Conservation (phyloP, 352 stramenopile species). For the Globisporangium acanthophoron region DNA sequence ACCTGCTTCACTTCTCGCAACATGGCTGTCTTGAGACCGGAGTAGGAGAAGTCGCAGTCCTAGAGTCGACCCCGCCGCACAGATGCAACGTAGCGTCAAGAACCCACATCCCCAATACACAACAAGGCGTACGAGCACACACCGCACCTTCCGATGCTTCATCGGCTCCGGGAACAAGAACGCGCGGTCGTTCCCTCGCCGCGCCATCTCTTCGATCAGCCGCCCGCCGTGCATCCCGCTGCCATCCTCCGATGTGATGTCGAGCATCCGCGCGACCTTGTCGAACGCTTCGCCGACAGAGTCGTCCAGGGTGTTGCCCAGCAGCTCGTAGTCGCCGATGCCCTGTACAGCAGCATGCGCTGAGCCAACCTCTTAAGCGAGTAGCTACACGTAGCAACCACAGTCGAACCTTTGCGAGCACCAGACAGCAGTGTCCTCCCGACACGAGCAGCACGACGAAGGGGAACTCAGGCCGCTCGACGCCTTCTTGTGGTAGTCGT, state of each 20-base stretch:
- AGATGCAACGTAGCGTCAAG: background rate
- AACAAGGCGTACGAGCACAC: background rate
- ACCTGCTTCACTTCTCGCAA: slow-evolving; percentile 68
- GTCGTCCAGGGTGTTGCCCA: slow-evolving; percentile 97
- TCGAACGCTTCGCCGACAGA: slow-evolving; percentile 98
- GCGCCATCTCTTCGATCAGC: slow-evolving; percentile 92
- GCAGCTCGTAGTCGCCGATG: slow-evolving; percentile 90
- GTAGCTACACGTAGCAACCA: slow-evolving; percentile 10
- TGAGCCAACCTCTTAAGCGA: background rate
- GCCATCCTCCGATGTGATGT: slow-evolving; percentile 45
- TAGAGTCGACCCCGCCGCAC: slow-evolving; percentile 8
- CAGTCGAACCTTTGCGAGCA: slow-evolving; percentile 71
- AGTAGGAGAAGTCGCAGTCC: slow-evolving; percentile 98
- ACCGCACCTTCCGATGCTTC: slow-evolving; percentile 58
- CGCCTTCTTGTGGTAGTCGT: slow-evolving; percentile 65
- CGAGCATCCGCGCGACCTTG: slow-evolving; percentile 95
- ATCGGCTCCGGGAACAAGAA: slow-evolving; percentile 92
- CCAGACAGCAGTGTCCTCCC: slow-evolving; percentile 97
- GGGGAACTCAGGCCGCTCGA: slow-evolving; percentile 83
- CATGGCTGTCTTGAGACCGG: slow-evolving; percentile 97
- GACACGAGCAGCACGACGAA: slow-evolving; percentile 98
- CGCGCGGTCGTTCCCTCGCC: slow-evolving; percentile 84
- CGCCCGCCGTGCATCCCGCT: slow-evolving; percentile 85
- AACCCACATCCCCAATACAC: background rate
- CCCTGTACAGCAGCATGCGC: slow-evolving; percentile 23